Evolutionary conservation across 805 yeast genomes (phyloP), one percentile per base, ranked within the genome.

Genomic region (Saccharomycopsis sp.): DNA sequence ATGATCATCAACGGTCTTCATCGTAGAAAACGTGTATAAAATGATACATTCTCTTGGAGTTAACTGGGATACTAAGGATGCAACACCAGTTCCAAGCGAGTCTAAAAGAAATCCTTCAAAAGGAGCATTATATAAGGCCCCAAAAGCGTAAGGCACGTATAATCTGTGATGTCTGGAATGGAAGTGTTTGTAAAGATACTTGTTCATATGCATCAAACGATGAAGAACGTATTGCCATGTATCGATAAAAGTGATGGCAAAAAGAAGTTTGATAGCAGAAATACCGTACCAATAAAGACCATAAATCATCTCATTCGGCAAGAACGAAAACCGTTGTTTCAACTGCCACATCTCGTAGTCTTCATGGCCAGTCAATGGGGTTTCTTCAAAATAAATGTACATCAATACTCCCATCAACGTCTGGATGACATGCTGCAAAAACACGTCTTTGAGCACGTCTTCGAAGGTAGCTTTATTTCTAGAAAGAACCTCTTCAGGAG

Each of bases 1-100:
- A 73, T 94, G 99, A 71, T 94, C 99, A 70, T 94, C 98, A 54
- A 94, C 97, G 0, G 99, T 94, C 72, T 94, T 94, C 81, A 94
- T 72, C 1, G 99, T 94, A 15, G 97, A 89, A 70, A 94, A 89
- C 1, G 93, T 84, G 73, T 78, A 94, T 57, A 94, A 74, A 12
- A 87, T 64, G 22, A 87, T 74, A 55, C 86, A 75, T 73, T 94
- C 98, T 59, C 97, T 83, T 53, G 90, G 87, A 2, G 87, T 74
- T 62, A 94, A 75, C 1, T 79, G 76, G 1, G 87, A 79, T 5
- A 82, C 62, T 44, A 88, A 63, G 60, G 84, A 79, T 1, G 97
- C 93, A 42, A 93, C 64, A 44, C 97, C 98, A 0, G 97, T 89
- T 3, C 99, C 99, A 25, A 86, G 70, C 12, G 98, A 89, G 73